Percentiles rank a stretch among this genome's conserved stretches.
Evolutionary conservation across 1,139 yeast genomes (phyloP).

Genomic region (Saccharomycopsis crataegensis): DNA sequence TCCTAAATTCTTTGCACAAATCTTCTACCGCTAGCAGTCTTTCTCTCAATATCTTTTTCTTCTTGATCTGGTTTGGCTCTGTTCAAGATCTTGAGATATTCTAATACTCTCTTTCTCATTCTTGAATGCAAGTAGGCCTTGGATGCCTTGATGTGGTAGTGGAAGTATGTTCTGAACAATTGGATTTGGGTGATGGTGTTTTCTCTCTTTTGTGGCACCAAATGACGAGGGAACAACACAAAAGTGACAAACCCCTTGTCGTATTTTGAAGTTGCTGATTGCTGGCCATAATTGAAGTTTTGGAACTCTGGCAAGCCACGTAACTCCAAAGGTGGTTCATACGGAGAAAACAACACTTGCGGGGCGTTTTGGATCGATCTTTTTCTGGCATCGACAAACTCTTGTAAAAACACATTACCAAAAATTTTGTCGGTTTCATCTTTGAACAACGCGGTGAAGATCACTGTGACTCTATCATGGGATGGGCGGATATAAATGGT

Average conservation of each 20-base stretch:
- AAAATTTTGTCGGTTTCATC: constrained; percentile 96
- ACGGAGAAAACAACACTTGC: constrained; percentile 85
- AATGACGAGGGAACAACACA: constrained; percentile 57
- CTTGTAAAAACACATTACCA: constrained; percentile 93
- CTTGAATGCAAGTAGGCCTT: constrained; percentile 98
- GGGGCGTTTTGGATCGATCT: constrained; percentile 97
- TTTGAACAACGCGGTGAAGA: constrained; percentile 87
- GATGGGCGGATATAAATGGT: constrained; percentile 86
- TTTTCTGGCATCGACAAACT: constrained; percentile 94
- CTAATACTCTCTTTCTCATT: constrained; percentile 92
- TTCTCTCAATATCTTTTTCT: constrained; percentile 61
- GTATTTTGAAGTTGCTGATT: constrained; percentile 29
- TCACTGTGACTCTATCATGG: constrained; percentile 93
- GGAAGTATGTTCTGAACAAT: constrained; percentile 92
- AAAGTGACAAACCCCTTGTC: constrained; percentile 70
- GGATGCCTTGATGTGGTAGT: constrained; percentile 95
- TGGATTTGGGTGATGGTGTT: constrained; percentile 84
- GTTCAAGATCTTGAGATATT: constrained; percentile 89
- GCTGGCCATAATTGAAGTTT: constrained; percentile 19
- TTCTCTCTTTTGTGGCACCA: constrained; percentile 66
- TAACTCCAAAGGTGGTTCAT: constrained; percentile 91
- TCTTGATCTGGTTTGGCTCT: constrained; percentile 93
- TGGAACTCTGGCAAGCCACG: constrained; percentile 31
- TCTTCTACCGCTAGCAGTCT: constrained; percentile 80
- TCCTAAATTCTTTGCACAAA: constrained; percentile 35